Percentiles rank a stretch among this genome's conserved stretches.
Evolutionary conservation across 331 rosid species (phyloP).

Genomic region (Telfairia occidentalis): DNA sequence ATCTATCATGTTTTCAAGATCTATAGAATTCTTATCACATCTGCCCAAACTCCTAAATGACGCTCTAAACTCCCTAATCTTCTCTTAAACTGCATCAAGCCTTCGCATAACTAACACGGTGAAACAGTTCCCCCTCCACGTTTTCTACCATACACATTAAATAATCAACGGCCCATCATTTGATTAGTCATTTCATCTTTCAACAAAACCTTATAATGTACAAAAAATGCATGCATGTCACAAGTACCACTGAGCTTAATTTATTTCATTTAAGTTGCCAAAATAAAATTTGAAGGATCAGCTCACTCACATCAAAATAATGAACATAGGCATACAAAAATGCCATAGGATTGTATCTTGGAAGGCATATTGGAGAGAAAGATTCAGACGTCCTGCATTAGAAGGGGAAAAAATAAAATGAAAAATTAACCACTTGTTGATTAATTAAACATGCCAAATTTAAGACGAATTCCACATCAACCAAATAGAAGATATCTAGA

Average conservation of each 20-base stretch:
- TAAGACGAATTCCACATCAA: constrained; percentile 3
- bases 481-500: constrained; percentile 1
- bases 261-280: neutral
- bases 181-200: neutral
- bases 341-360: constrained; percentile 91
- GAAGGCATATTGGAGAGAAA: constrained; percentile 91
- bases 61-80: neutral
- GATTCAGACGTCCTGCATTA: constrained; percentile 87
- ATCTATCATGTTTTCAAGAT: neutral
- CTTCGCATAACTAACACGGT: neutral
- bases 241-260: neutral
- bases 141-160: neutral
- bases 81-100: neutral
- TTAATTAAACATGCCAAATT: neutral
- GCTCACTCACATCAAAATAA: constrained; percentile 69
- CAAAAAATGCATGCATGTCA: neutral
- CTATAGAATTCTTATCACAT: neutral
- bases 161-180: neutral
- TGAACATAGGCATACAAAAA: constrained; percentile 82
- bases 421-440: neutral
- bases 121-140: neutral
- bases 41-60: neutral
- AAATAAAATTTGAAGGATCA: neutral
- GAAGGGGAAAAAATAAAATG: neutral
- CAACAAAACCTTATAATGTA: neutral